A percentile compares a stretch with the other conserved stretches of the same genome.
These are phyloP conservation scores for Penicillium paxilli DNA, from an alignment of 495 filamentous ascomycete genomes.

Conservation along the genomic window DNA sequence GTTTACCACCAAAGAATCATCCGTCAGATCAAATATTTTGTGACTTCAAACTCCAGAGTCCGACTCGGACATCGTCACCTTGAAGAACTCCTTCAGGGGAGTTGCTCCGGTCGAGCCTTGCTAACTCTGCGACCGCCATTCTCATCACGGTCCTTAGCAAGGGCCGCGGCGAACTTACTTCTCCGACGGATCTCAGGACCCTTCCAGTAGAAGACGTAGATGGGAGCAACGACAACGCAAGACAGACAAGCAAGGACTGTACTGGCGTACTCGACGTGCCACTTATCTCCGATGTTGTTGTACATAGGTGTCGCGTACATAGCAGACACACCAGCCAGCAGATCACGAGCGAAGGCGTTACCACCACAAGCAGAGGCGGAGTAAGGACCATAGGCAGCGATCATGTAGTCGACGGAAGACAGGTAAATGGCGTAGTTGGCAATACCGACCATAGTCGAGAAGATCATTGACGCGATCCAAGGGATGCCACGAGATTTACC, in stretches of 20 bases:
- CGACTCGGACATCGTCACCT: too few species aligned
- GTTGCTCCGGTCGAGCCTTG: constrained; percentile 6
- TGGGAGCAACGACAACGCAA: constrained; percentile 43
- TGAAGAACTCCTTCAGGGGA: too few species aligned
- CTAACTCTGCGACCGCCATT: constrained; percentile 33
- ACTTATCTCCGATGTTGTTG: constrained; percentile 37
- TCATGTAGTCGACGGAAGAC: constrained; percentile 80
- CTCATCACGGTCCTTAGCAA: constrained; percentile 25
- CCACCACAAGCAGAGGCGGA: constrained; percentile 74
- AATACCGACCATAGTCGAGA: constrained; percentile 58
- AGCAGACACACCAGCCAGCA: constrained; percentile 45
- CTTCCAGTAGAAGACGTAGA: constrained; percentile 53
- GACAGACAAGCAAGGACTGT: constrained; percentile 47
- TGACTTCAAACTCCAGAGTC: too few species aligned
- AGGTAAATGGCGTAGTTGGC: constrained; percentile 71
- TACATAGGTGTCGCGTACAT: constrained; percentile 47
- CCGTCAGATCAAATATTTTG: too few species aligned
- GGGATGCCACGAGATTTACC: constrained; percentile 50
- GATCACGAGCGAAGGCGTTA: constrained; percentile 53
- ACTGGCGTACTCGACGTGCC: constrained; percentile 40
- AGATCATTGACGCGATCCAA: constrained; percentile 64
- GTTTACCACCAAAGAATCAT: too few species aligned
- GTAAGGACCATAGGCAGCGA: constrained; percentile 72
- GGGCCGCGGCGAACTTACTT: constrained; percentile 46
- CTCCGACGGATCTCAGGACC: constrained; percentile 43